Percentiles rank a stretch among this genome's conserved stretches.
Evolutionary conservation across 139 green algal genomes (phyloP).

Genomic region (Pseudopediastrum boryanum): DNA sequence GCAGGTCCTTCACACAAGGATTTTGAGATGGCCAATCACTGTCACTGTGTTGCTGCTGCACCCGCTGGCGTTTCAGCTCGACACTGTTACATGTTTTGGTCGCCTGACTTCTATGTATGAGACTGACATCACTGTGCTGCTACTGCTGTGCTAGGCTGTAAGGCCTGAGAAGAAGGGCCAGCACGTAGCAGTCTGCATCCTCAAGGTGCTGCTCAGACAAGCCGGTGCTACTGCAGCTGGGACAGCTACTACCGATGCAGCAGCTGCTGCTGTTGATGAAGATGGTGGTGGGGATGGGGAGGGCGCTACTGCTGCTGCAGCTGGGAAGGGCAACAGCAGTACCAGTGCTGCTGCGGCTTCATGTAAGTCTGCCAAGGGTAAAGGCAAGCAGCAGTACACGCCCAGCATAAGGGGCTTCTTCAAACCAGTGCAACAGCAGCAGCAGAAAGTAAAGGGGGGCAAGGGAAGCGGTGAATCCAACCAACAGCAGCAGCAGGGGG

Average conservation of each 20-base stretch:
- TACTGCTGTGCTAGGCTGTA: neutral
- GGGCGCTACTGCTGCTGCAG: constrained; percentile 9
- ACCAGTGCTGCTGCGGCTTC: neutral
- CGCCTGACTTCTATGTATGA: neutral
- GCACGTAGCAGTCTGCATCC: constrained; percentile 60
- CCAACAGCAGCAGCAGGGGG: constrained; percentile 16
- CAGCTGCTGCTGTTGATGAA: constrained; percentile 4
- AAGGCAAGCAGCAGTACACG: too few species aligned
- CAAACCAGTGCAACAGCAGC: constrained; percentile 4
- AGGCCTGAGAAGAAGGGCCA: constrained; percentile 46
- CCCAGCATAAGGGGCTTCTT: constrained; percentile 11
- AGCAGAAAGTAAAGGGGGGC: neutral
- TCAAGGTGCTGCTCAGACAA: constrained; percentile 44
- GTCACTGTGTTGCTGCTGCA: constrained; percentile 4
- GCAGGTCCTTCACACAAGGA: neutral
- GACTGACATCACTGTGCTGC: neutral
- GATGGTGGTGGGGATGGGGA: neutral
- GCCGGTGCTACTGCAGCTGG: constrained; percentile 1
- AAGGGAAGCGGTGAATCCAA: neutral
- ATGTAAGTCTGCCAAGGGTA: neutral
- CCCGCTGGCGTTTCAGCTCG: neutral
- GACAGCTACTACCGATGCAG: constrained; percentile 13
- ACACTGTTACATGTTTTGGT: neutral
- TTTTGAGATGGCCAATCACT: neutral
- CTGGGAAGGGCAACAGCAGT: constrained; percentile 2